Percentiles rank a stretch among this genome's conserved stretches.
Conservation (phyloP, 2,329 filamentous ascomycete genomes). For the Neonectria neomacrospora region DNA sequence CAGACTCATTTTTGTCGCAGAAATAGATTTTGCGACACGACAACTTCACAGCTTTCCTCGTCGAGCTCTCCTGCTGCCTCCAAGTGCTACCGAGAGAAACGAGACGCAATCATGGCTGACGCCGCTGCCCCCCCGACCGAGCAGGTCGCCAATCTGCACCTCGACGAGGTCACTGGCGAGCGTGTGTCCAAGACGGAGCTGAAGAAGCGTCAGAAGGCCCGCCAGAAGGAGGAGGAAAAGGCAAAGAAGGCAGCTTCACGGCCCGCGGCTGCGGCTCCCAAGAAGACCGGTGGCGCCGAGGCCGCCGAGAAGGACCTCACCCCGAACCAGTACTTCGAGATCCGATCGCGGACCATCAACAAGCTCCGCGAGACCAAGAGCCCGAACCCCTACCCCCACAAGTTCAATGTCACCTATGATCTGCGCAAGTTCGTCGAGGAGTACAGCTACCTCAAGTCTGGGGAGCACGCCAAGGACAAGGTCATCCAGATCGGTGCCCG, state of each 20-base stretch:
- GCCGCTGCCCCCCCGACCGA: constrained; percentile 54
- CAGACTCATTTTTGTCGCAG: constrained; percentile 36
- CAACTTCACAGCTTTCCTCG: constrained; percentile 13
- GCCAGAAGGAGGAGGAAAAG: constrained; percentile 89
- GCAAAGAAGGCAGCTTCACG: constrained; percentile 83
- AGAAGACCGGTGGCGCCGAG: constrained; percentile 66
- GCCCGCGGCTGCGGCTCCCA: constrained; percentile 73
- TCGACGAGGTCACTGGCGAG: constrained; percentile 95
- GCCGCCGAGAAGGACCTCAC: constrained; percentile 66
- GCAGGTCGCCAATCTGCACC: constrained; percentile 77
- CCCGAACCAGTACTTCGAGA: constrained; percentile 87
- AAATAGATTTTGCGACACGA: constrained; percentile 30
- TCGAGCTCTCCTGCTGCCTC: constrained; percentile 25
- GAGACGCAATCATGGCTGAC: constrained; percentile 46
- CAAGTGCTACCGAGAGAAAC: constrained; percentile 19
- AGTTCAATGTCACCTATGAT: constrained; percentile 86
- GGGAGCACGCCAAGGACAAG: constrained; percentile 81
- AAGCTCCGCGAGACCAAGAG: constrained; percentile 54
- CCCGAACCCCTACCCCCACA: constrained; percentile 80
- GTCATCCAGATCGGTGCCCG: constrained; percentile 82
- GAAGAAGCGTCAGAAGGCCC: constrained; percentile 95
- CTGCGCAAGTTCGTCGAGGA: constrained; percentile 82
- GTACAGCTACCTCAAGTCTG: constrained; percentile 85
- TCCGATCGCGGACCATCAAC: constrained; percentile 81
- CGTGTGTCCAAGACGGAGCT: constrained; percentile 84